Base-by-base conservation (phyloP, 495 filamentous ascomycete species). In the Cercophora sp. region DNA sequence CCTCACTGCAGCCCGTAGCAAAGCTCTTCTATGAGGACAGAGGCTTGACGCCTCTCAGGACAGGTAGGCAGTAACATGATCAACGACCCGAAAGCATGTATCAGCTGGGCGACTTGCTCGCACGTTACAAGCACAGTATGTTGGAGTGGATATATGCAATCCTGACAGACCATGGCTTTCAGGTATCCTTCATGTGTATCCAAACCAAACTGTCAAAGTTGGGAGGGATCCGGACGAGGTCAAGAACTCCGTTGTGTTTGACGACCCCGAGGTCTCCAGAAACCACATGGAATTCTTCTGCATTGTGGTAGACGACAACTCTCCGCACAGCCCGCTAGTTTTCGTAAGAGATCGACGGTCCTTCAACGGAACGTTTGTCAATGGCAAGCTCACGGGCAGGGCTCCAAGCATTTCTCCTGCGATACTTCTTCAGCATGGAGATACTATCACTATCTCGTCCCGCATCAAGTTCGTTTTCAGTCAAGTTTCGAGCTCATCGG, bases 261-360 rank as follows among this genome's bases (percentile, higher is more conserved):
- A 62, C 0, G 61, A 79, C 48, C 62, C 57, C 0, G 55, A 62
- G 9, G 69, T 85, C 18, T 88, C 83, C 3, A 80, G 78, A 29
- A 67, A 66, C 29, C 84, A 87, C 44, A 61, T 85, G 11, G 77
- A 78, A n/a, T 75, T 87, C 20, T 86, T 85, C 63, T 79, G 77
- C 1, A 68, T 86, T 20, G 56, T 78, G 3, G 82, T 57, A n/a
- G 61, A 70, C 9, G 68, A 75, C 37, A 39, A 61, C n/a, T 31
- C 58, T 1, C 59, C 64, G 3, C 60, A 76, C 29, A 56, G 56
- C 5, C 79, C 80, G 0, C 62, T 85, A 24, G 69, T 86, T 4
- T 87, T 85, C 46, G 80, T 80, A 18, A 72, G 83, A 35, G 81
- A 87, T 50, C 62, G 80, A 16, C 63, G 69, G 5, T 85, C 83